Base-by-base conservation (phyloP, 2,329 filamentous ascomycete genomes). In the Stemphylium vesicarium region DNA sequence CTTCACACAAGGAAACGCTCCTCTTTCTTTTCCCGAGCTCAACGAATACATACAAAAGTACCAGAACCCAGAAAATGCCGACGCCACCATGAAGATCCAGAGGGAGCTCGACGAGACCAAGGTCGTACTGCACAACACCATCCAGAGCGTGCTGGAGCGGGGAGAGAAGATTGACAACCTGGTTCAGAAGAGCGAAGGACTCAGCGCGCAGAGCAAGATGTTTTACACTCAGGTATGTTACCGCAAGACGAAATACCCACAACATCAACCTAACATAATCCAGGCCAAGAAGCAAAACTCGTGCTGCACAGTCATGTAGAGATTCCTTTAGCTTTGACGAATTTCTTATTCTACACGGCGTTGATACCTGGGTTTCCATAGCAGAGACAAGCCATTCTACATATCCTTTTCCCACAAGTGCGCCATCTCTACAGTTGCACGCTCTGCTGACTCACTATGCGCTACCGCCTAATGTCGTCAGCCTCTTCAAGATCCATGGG, bases 101-200 rank as follows among this genome's bases (percentile, higher is more conserved):
- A 90, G 92, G 79, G 92, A 99, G 80, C 83, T 99, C 58, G 93
- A 98, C 72, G 93, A 97, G 83, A 98, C 94, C 57, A 98, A 97
- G 85, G 93, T 96, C 72, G 89, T 96, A 56, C 83, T 99, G 68
- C 92, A 98, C 80, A 96, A 98, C 85, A 97, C 95, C 39, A 97
- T 96, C 69, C 90, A 96, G 81, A 90, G 86, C 70, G 88, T 89
- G 42, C 77, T 97, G 70, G 89, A 97, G 81, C 85, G 95, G 59
- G 95, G 93, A 37, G 93, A 98, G 85, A 98, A 97, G 84, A 92
- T 99, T 65, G 94, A 98, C 73, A 91, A 90, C 68, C 79, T 99
- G 66, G 94, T 98, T 40, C 88, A 88, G 62, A 98, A 98, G 86
- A 96, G 91, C 70, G 92, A 96, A 68, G 91, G 88, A 11, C 78